phyloP scores from a whole-genome alignment of 352 stramenopile species.

The Phytopythium delawarense region DNA sequence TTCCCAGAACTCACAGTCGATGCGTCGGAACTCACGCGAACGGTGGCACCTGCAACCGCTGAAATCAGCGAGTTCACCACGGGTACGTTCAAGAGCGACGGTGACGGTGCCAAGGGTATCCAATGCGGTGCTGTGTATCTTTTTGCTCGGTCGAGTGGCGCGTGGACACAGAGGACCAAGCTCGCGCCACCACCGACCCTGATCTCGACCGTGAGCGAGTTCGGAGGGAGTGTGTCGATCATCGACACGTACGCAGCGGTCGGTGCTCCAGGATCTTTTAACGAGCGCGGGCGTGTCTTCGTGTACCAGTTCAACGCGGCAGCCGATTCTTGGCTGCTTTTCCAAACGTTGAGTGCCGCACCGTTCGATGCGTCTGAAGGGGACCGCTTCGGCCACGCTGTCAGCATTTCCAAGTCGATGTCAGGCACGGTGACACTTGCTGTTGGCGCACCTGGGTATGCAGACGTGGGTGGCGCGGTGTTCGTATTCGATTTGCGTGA shows the following conservation, averaged over 20 bases:
- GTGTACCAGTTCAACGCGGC: conserved; percentile 66
- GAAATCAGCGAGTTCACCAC: conserved; percentile 49
- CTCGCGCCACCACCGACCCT: conserved; percentile 33
- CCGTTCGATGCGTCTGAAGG: conserved; percentile 40
- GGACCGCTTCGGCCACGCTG: conserved; percentile 66
- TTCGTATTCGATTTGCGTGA: conserved; percentile 74
- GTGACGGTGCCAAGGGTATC: conserved; percentile 48
- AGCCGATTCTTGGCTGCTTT: conserved; percentile 41
- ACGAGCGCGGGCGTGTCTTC: conserved; percentile 60
- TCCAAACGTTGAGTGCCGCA: conserved; percentile 52
- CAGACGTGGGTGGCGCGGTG: conserved; percentile 39
- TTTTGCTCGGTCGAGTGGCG: conserved; percentile 35
- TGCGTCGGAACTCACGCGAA: conserved; percentile 35
- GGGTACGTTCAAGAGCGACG: conserved; percentile 62
- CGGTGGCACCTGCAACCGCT: conserved; percentile 16
- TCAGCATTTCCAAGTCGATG: conserved; percentile 52
- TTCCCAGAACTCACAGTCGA: conserved; percentile 57
- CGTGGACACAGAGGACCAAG: conserved; percentile 61
- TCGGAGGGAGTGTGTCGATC: conserved; percentile 43
- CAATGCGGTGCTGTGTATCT: conserved; percentile 73
- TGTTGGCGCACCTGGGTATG: conserved; percentile 70
- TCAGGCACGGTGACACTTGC: conserved; percentile 42
- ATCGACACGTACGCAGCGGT: conserved; percentile 50
- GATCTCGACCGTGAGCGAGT: conserved; percentile 51
- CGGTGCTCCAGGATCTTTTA: conserved; percentile 50